These are phyloP conservation scores for Apiospora marii DNA, from an alignment of 2,329 filamentous ascomycete genomes.

Conservation along the genomic window DNA sequence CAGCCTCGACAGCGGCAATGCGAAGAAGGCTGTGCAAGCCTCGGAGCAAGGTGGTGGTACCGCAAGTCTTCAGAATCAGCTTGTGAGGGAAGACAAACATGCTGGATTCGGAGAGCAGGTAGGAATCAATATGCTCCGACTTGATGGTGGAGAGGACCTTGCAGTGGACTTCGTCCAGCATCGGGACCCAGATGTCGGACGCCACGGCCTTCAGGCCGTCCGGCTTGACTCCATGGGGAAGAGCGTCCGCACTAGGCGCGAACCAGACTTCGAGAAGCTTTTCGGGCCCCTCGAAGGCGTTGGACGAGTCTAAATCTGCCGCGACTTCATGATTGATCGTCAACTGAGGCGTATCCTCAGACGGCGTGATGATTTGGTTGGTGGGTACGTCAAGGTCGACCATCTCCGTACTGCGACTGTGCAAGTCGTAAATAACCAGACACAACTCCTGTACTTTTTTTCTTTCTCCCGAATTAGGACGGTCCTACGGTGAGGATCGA, in stretches of 20 bases:
- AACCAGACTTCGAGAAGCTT: constrained; percentile 99
- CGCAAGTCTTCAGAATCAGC: constrained; percentile 97
- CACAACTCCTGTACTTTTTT: constrained; percentile 4
- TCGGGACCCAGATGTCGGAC: constrained; percentile 88
- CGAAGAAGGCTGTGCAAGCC: constrained; percentile 91
- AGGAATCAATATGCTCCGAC: constrained; percentile 94
- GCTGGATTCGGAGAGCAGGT: constrained; percentile 97
- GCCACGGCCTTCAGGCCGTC: constrained; percentile 87
- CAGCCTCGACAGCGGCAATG: constrained; percentile 85
- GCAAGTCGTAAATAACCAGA: constrained; percentile 30
- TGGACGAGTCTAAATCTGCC: constrained; percentile 90
- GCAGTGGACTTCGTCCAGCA: constrained; percentile 98
- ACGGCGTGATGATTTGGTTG: constrained; percentile 84
- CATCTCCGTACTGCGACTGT: constrained; percentile 68
- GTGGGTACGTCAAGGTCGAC: constrained; percentile 81
- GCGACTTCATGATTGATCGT: constrained; percentile 97
- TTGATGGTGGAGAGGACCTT: constrained; percentile 94
- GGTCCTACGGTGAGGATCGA: constrained; percentile 12
- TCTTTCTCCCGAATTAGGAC: background rate
- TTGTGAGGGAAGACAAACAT: constrained; percentile 99
- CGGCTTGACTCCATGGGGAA: constrained; percentile 74
- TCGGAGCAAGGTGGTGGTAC: constrained; percentile 90
- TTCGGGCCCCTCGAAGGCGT: constrained; percentile 97
- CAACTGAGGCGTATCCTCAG: constrained; percentile 84
- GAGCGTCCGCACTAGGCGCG: constrained; percentile 75